phyloP scores from a whole-genome alignment of 306 rosid species.

The Dalbergia cochinchinensis region DNA sequence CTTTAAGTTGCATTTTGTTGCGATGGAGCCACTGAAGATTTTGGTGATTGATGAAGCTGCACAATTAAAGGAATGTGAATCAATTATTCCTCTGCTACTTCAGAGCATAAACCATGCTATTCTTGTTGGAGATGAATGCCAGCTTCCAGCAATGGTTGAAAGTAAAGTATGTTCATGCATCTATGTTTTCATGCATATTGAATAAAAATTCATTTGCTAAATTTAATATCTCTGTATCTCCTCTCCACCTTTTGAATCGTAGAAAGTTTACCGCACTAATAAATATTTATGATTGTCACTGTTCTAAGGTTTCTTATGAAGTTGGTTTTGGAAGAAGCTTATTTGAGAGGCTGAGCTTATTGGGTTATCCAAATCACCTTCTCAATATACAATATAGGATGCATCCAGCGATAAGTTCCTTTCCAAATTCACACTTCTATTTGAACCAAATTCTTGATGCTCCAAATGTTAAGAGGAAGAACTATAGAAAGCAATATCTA shows the following conservation, averaged over 20 bases:
- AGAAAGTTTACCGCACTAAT: neutral
- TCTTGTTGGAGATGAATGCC: conserved; percentile 85
- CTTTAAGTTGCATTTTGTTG: conserved; percentile 56
- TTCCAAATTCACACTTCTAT: conserved; percentile 75
- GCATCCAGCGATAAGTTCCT: conserved; percentile 81
- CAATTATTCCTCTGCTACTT: conserved; percentile 72
- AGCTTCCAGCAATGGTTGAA: conserved; percentile 74
- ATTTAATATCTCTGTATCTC: neutral
- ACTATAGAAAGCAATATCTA: conserved; percentile 63
- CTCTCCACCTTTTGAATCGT: neutral
- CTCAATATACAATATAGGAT: conserved; percentile 78
- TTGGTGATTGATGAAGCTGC: conserved; percentile 90
- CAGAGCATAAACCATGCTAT: conserved; percentile 61
- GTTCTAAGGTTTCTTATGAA: conserved; percentile 56
- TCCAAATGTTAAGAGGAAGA: conserved; percentile 55
- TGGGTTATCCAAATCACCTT: conserved; percentile 64
- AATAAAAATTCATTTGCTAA: neutral
- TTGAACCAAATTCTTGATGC: conserved; percentile 61
- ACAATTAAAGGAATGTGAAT: conserved; percentile 81
- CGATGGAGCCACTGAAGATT: conserved; percentile 54
- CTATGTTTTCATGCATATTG: neutral
- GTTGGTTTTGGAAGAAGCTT: conserved; percentile 85
- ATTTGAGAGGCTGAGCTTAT: conserved; percentile 65
- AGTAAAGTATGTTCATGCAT: conserved; percentile 60
- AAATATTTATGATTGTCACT: conserved; percentile 4